Base-by-base conservation (phyloP, 2,329 filamentous ascomycete species). In the Rutstroemia sp. region DNA sequence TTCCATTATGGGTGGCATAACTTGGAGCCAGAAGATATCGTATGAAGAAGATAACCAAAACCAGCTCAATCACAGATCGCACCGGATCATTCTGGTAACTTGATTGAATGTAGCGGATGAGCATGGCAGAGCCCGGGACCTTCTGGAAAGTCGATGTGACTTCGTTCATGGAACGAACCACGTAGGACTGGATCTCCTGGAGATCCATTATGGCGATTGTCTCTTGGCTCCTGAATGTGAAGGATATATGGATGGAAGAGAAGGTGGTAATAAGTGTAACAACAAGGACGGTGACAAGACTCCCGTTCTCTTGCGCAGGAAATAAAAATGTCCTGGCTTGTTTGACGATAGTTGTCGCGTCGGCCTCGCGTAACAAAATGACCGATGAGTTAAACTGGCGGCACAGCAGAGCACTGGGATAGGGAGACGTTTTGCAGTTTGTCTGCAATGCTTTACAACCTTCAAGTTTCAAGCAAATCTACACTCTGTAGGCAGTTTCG, bases 61-160 rank as follows among this genome's bases (percentile, higher is more conserved):
- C 85, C 51, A 99, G 78, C 74, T 99, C 94, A 64, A 99, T 90
- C 41, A 90, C 90, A 52, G 90, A 95, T 54, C 95, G 87, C 56
- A 97, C 84, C 9, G 94, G 94, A 67, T 99, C 94, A 70, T 99
- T 88, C 75, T 99, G 94, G 76, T 99, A 97, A 71, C 91, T 96
- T 57, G 91, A 96, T 72, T 90, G 90, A 70, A 99, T 91, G 74
- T 99, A 99, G 61, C 94, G 89, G 65, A 95, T 82, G 67, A 97
- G 79, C 65, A 99, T 96, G 44, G 92, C 89, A 30, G 92, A 97
- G 52, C 94, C 94, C 30, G 94, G 95, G 41, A 99, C 81, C 68
- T 88, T 90, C 68, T 96, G 92, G 70, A 99, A 95, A 57, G 85
- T 79, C 58, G 82, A 75, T 53, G 77, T 76, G 23, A 79, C 72